Evolutionary conservation across 1,139 yeast genomes (phyloP).

Genomic region (Debaryomyces sp.): DNA sequence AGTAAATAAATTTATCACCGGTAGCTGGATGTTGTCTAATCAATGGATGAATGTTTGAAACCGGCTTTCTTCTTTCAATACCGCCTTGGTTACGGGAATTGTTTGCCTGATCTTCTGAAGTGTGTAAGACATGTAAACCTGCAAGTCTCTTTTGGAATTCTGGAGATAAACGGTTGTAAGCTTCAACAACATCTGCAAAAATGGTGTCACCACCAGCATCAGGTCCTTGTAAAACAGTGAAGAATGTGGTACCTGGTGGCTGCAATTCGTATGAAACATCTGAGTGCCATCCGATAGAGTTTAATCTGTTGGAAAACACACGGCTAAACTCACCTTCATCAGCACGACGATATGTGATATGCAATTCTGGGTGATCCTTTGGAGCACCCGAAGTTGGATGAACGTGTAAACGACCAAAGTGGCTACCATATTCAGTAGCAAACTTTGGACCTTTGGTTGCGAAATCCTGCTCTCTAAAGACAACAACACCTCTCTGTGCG

Average conservation of each 20-base stretch:
- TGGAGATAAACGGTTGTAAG: constrained; percentile 71
- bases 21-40: constrained; percentile 72
- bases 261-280: constrained; percentile 73
- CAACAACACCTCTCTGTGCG: constrained; percentile 68
- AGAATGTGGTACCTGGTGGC: constrained; percentile 69
- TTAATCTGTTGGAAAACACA: constrained; percentile 36
- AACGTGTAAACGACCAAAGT: constrained; percentile 70
- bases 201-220: constrained; percentile 75
- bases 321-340: constrained; percentile 33
- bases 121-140: constrained; percentile 63
- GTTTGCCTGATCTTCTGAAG: constrained; percentile 69
- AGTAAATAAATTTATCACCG: constrained; percentile 59
- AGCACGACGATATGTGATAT: constrained; percentile 59
- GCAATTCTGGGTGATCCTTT: constrained; percentile 57
- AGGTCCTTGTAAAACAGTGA: constrained; percentile 63
- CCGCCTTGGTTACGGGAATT: constrained; percentile 59
- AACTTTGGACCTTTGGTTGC: constrained; percentile 57
- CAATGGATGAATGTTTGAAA: constrained; percentile 63
- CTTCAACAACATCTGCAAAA: constrained; percentile 64
- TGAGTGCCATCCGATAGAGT: constrained; percentile 58
- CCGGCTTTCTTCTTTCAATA: constrained; percentile 64
- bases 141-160: constrained; percentile 56
- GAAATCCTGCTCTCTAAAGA: constrained; percentile 68
- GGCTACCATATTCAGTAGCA: constrained; percentile 56
- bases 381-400: constrained; percentile 81